Percentiles rank a stretch among this genome's conserved stretches.
phyloP scores from a whole-genome alignment of 164 flowering plant genomes.

The Cinnamomum micranthum region DNA sequence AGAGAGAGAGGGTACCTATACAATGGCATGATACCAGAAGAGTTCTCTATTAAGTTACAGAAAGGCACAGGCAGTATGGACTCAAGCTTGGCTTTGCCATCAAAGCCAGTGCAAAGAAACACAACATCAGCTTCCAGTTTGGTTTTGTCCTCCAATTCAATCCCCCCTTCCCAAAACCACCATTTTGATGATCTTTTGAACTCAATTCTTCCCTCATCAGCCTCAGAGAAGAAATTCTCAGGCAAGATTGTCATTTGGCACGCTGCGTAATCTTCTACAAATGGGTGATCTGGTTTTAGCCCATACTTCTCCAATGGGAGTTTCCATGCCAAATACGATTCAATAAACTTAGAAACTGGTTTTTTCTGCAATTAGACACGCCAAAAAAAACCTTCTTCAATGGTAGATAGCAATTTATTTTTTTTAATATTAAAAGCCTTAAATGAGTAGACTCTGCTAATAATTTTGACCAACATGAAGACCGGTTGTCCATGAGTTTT shows the following conservation, averaged over 20 bases:
- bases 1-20: conserved; percentile 48
- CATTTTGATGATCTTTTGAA: conserved; percentile 67
- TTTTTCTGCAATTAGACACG: conserved; percentile 34
- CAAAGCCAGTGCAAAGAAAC: conserved; percentile 80
- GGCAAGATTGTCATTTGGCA: conserved; percentile 96
- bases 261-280: conserved; percentile 83
- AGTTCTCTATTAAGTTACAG: conserved; percentile 41
- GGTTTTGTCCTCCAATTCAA: conserved; percentile 63
- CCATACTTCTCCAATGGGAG: conserved; percentile 78
- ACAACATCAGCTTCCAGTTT: conserved; percentile 88
- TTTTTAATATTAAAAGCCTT: background rate
- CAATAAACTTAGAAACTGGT: conserved; percentile 64
- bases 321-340: conserved; percentile 69
- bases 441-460: background rate
- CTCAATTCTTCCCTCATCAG: conserved; percentile 71
- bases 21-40: conserved; percentile 68
- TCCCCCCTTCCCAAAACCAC: conserved; percentile 72
- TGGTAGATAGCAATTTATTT: background rate
- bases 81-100: conserved; percentile 73
- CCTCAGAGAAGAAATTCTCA: conserved; percentile 70
- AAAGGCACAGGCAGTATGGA: conserved; percentile 73
- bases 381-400: background rate
- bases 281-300: conserved; percentile 80
- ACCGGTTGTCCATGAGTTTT: background rate
- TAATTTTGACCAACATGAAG: background rate